Evolutionary conservation across 495 filamentous ascomycete genomes (phyloP).

Genomic region (Penicillium arizonense): DNA sequence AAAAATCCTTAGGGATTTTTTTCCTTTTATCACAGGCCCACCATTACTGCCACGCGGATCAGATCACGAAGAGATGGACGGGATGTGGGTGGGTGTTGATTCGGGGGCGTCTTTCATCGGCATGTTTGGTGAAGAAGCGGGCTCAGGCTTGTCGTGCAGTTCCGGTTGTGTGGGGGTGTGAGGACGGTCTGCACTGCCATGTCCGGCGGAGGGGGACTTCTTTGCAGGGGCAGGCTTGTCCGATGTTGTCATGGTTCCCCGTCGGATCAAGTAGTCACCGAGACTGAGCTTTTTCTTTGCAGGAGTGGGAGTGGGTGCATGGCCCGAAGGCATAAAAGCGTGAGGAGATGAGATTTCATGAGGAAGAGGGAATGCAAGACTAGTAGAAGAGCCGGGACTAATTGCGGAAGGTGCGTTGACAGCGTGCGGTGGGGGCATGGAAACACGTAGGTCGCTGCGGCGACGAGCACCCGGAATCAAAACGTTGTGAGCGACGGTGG

Average conservation of each 20-base stretch:
- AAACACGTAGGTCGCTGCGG: conserved; percentile 35
- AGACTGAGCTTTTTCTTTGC: conserved; percentile 65
- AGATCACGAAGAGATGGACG: conserved; percentile 29
- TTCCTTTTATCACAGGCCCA: conserved; percentile 12
- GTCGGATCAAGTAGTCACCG: conserved; percentile 61
- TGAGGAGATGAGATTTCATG: conserved; percentile 27
- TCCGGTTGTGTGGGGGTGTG: conserved; percentile 17
- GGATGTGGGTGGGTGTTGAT: conserved; percentile 24
- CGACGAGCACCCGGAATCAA: conserved; percentile 26
- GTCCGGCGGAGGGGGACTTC: conserved; percentile 24
- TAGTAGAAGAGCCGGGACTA: conserved; percentile 34
- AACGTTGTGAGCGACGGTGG: conserved; percentile 39
- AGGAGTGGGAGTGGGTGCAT: conserved; percentile 53
- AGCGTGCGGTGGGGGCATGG: conserved; percentile 35
- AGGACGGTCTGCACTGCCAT: conserved; percentile 10
- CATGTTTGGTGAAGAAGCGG: conserved; percentile 24
- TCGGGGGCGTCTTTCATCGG: conserved; percentile 33
- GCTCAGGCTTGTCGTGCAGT: conserved; percentile 16
- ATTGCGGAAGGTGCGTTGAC: conserved; percentile 18
- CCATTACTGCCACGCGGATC: conserved; percentile 12
- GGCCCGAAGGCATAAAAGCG: conserved; percentile 16
- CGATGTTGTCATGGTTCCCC: conserved; percentile 38
- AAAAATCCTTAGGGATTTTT: conserved; percentile 14
- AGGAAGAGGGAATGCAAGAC: conserved; percentile 33
- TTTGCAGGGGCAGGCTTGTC: conserved; percentile 34